Conservation (phyloP, 345 rosid species). For the Populus alba region DNA sequence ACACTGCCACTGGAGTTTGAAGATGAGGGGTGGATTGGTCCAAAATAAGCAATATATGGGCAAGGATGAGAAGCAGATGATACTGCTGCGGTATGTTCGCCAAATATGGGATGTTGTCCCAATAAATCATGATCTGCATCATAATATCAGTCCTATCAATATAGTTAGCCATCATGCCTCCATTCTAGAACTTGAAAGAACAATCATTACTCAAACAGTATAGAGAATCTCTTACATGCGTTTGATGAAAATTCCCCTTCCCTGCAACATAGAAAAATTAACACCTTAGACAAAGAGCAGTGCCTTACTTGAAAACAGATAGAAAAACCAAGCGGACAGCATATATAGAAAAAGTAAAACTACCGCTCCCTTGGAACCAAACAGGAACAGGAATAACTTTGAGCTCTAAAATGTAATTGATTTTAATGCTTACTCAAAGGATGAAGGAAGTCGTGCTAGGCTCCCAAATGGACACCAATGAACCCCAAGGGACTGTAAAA, state of each 20-base stretch:
- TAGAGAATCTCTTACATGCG: slow-evolving; percentile 60
- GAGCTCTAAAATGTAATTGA: slow-evolving; percentile 7
- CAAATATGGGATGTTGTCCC: slow-evolving; percentile 63
- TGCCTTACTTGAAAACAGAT: slow-evolving; percentile 10
- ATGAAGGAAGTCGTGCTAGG: slow-evolving; percentile 63
- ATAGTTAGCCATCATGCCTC: slow-evolving; percentile 4
- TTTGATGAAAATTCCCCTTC: slow-evolving; percentile 75
- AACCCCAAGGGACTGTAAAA: slow-evolving; percentile 82
- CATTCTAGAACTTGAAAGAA: background rate
- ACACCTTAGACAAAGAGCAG: background rate
- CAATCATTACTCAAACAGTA: slow-evolving; percentile 18
- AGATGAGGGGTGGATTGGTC: slow-evolving; percentile 78
- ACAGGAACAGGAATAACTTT: slow-evolving; percentile 5
- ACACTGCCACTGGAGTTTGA: slow-evolving; percentile 61
- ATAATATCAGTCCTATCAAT: slow-evolving; percentile 19
- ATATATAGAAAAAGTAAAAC: background rate
- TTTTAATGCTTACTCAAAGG: slow-evolving; percentile 53
- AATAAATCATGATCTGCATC: slow-evolving; percentile 78
- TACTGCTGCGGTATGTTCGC: slow-evolving; percentile 69
- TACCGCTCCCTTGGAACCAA: background rate
- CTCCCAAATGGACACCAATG: slow-evolving; percentile 96
- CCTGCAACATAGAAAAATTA: slow-evolving; percentile 40
- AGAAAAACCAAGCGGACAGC: background rate
- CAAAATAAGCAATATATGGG: slow-evolving; percentile 85
- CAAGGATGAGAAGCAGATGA: slow-evolving; percentile 78